Evolutionary conservation across 1,139 yeast species (phyloP).

Genomic region (Hemisphaericaspora lyxosophila): DNA sequence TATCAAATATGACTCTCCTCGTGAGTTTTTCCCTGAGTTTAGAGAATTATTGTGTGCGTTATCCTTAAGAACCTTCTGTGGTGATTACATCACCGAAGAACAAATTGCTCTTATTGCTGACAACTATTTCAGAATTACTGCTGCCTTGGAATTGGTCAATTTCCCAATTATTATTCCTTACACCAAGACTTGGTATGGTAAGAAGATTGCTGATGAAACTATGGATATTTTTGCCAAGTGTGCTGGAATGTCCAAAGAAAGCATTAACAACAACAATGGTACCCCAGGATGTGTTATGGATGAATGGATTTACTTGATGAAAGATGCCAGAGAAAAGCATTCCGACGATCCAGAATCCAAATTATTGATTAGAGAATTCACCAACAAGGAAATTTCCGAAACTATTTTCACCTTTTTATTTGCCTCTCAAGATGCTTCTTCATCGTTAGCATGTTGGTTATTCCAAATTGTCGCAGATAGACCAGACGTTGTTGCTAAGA

Average conservation of each 20-base stretch:
- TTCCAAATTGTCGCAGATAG: slow-evolving; percentile 95
- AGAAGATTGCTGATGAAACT: slow-evolving; percentile 86
- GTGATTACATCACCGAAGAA: slow-evolving; percentile 87
- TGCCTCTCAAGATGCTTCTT: slow-evolving; percentile 97
- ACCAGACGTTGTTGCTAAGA: slow-evolving; percentile 80
- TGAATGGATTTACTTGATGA: slow-evolving; percentile 88
- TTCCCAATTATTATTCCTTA: slow-evolving; percentile 94
- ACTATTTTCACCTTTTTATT: slow-evolving; percentile 93
- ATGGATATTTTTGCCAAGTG: slow-evolving; percentile 88
- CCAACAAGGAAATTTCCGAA: slow-evolving; percentile 90
- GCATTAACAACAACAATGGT: slow-evolving; percentile 72
- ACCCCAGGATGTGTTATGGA: slow-evolving; percentile 88
- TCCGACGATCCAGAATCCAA: slow-evolving; percentile 48
- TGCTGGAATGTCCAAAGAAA: slow-evolving; percentile 81
- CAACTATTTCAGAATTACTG: slow-evolving; percentile 86
- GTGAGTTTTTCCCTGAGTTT: slow-evolving; percentile 84
- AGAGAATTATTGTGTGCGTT: slow-evolving; percentile 95
- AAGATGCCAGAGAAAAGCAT: slow-evolving; percentile 61
- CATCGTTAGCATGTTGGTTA: slow-evolving; percentile 97
- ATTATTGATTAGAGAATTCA: slow-evolving; percentile 73
- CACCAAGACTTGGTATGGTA: slow-evolving; percentile 98
- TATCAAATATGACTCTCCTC: slow-evolving; percentile 59
- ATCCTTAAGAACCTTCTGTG: slow-evolving; percentile 91
- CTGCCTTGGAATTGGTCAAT: slow-evolving; percentile 94
- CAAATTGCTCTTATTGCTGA: slow-evolving; percentile 87